These are phyloP conservation scores for Cladorrhinum sp. DNA, from an alignment of 2,329 filamentous ascomycete species.

Conservation along the genomic window DNA sequence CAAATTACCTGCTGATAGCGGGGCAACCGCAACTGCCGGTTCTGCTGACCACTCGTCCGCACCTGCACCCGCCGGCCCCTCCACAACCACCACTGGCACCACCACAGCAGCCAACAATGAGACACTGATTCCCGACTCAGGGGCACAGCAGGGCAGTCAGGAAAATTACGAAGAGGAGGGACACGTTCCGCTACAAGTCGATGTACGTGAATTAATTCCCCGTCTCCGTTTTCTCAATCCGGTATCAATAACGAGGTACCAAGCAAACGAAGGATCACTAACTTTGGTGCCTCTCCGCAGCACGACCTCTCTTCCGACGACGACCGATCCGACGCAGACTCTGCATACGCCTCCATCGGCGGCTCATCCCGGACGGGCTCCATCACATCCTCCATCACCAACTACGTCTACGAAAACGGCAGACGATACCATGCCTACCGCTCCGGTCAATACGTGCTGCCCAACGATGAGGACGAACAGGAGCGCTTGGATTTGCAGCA, in stretches of 20 bases:
- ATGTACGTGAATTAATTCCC: constrained; percentile 9
- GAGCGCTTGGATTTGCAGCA: constrained; percentile 55
- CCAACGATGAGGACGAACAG: constrained; percentile 54
- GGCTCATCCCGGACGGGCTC: constrained; percentile 35
- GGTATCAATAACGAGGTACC: neutral
- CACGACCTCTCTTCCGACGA: constrained; percentile 13
- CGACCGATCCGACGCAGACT: constrained; percentile 29
- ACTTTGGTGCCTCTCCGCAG: constrained; percentile 8
- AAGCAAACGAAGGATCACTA: neutral
- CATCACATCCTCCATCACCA: constrained; percentile 42
- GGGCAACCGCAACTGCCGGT: neutral
- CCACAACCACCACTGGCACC: neutral
- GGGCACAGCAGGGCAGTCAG: neutral
- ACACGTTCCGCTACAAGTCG: constrained; percentile 13
- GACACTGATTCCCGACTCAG: too few species aligned
- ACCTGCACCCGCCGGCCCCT: neutral
- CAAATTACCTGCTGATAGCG: constrained; percentile 6
- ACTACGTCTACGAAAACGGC: constrained; percentile 46
- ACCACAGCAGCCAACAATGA: neutral
- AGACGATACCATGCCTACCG: constrained; percentile 48
- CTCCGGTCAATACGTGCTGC: constrained; percentile 42
- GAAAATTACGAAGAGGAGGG: neutral
- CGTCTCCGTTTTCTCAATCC: neutral
- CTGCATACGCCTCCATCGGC: constrained; percentile 35
- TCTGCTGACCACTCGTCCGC: neutral